Conservation (phyloP, 2,329 filamentous ascomycete species). For the Chrysoporthe deuterocubensis region DNA sequence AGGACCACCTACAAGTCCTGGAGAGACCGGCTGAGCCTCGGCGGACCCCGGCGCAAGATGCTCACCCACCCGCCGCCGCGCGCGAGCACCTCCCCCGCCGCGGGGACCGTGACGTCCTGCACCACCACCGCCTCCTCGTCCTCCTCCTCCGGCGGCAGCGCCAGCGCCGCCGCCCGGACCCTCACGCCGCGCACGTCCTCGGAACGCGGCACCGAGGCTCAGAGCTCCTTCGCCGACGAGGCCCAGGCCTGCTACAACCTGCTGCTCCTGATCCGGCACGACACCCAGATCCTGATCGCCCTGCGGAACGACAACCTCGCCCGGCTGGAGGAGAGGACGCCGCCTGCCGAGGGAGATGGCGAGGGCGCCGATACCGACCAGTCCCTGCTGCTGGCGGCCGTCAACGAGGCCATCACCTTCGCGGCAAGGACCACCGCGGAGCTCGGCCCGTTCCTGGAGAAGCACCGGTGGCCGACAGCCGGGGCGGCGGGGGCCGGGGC, state of each 20-base stretch:
- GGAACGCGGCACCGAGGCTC: slow-evolving; percentile 15
- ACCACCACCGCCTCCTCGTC: not conserved
- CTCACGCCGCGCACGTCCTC: slow-evolving; percentile 13
- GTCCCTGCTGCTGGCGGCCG: slow-evolving; percentile 18
- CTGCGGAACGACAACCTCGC: slow-evolving; percentile 25
- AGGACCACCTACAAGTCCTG: not conserved
- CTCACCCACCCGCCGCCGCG: not conserved
- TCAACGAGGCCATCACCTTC: slow-evolving; percentile 27
- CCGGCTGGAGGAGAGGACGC: slow-evolving; percentile 7
- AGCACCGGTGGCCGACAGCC: slow-evolving; percentile 18
- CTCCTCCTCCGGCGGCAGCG: not conserved
- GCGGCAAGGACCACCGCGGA: slow-evolving; percentile 24
- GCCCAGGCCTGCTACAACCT: slow-evolving; percentile 28
- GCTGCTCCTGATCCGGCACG: slow-evolving; percentile 25
- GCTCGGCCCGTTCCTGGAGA: slow-evolving; percentile 27
- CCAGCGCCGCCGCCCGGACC: not conserved
- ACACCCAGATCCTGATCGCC: slow-evolving; percentile 28
- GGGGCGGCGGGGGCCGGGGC: not conserved
- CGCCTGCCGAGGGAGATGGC: not conserved
- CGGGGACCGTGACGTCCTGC: not conserved
- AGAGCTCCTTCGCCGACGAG: slow-evolving; percentile 23
- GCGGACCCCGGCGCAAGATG: not conserved
- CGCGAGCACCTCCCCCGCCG: not conserved
- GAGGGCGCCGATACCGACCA: not conserved
- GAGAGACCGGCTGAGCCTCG: not conserved